Evolutionary conservation across 2,329 filamentous ascomycete species (phyloP).

Genomic region (Fusarium setosum): DNA sequence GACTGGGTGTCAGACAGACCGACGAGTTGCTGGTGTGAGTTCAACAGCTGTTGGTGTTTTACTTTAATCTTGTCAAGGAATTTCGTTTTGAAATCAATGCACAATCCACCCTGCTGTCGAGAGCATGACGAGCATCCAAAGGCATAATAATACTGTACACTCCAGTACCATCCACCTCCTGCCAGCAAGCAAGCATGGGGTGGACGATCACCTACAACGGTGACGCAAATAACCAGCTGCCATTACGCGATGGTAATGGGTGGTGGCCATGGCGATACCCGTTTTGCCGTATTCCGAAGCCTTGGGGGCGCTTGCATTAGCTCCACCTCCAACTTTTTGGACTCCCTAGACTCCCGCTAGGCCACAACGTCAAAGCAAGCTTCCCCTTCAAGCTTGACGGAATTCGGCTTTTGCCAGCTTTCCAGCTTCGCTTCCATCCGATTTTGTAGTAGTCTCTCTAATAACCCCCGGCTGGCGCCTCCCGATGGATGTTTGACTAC

Average conservation of each 20-base stretch:
- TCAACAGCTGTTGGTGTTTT: too few species aligned
- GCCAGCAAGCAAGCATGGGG: too few species aligned
- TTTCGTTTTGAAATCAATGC: neutral
- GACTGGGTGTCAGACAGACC: too few species aligned
- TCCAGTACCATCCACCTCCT: neutral
- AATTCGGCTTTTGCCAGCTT: constrained; percentile 16
- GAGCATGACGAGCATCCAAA: too few species aligned
- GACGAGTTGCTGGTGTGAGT: too few species aligned
- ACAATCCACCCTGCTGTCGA: neutral
- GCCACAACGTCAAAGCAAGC: constrained; percentile 20
- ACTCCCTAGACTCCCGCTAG: neutral
- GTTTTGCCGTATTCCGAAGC: too few species aligned
- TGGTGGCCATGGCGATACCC: neutral
- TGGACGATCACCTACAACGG: constrained; percentile 7
- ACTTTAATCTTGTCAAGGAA: neutral
- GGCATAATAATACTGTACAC: too few species aligned
- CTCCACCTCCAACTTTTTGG: neutral
- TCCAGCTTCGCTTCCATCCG: constrained; percentile 5
- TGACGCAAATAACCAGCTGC: constrained; percentile 32
- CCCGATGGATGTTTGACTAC: constrained; percentile 6
- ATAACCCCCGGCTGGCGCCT: neutral
- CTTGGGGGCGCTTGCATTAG: neutral
- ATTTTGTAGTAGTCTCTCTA: neutral
- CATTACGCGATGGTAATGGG: constrained; percentile 29
- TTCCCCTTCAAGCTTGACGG: constrained; percentile 10